Base-by-base conservation (phyloP, 345 rosid species). In the Eucalyptus erythrocorys region DNA sequence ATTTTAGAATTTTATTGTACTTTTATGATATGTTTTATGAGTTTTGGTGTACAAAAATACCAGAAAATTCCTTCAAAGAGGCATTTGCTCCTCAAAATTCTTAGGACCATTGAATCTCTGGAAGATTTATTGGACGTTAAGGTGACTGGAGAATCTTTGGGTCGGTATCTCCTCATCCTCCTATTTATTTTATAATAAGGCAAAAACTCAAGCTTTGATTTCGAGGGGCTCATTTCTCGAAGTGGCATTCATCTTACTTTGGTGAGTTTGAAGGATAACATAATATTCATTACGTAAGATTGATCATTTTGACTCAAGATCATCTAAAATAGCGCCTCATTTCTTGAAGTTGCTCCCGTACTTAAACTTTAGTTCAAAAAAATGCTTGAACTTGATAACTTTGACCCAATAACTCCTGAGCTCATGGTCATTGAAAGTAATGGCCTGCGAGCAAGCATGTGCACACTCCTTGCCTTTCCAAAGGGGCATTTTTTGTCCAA, bases 111-210 rank as follows among this genome's bases (percentile, higher is more conserved):
- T 6, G 2, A 59, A 27, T 59, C 14, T 27, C 66, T 26, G 1
- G 3, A 26, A 2, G 15, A 27, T 59, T 27, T 4, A 59, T 59
- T 27, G 15, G 66, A 14, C 2, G 9, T 0, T 19, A 21, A 21
- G 4, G 4, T 1, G 57, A 1, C 2, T 2, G 8, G 11, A 22
- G 11, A 26, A 26, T 59, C 15, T 10, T 59, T 59, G 3, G 15
- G 2, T 27, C 0, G 2, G 0, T 27, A 27, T 59, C 32, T 4
- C 66, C 1, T 59, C 66, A 59, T 59, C 16, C 27, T 59, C 66
- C 4, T 59, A 6, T 26, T 59, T 12, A 27, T 11, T 12, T 0
- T 26, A 12, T 6, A 27, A 59, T 1, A 0, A 0, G 2, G 3
- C 2, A 10, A 0, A 59, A 59, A 59, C 7, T 27, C 1, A 0